These are phyloP conservation scores for Eutypa lata DNA, from an alignment of 2,329 filamentous ascomycete genomes.

Conservation along the genomic window DNA sequence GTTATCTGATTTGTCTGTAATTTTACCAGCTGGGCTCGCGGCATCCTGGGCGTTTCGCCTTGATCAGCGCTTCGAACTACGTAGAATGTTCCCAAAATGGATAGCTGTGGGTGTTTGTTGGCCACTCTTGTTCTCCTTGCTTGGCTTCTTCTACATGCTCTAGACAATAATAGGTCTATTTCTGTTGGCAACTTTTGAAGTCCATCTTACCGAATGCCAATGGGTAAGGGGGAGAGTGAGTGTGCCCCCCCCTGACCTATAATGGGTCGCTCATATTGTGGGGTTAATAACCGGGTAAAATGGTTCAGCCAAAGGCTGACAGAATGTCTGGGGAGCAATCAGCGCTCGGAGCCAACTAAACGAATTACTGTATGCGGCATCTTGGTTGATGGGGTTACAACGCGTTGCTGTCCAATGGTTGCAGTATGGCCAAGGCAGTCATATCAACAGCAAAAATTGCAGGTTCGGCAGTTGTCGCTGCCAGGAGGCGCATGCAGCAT, in stretches of 20 bases:
- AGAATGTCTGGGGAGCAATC: neutral
- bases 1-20: neutral
- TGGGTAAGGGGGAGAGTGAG: neutral
- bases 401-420: neutral
- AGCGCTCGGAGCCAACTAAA: neutral
- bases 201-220: neutral
- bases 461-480: neutral
- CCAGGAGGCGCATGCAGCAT: neutral
- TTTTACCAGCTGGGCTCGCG: neutral
- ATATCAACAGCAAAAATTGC: neutral
- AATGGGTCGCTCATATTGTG: neutral
- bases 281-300: neutral
- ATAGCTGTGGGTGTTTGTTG: neutral
- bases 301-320: neutral
- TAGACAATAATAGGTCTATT: neutral
- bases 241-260: neutral
- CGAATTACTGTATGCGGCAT: neutral
- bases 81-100: neutral
- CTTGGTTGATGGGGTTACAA: neutral
- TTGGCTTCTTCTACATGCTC: no score
- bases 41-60: neutral
- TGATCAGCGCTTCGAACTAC: neutral
- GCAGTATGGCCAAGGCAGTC: neutral
- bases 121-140: no score
- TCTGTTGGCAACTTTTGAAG: neutral